Base-by-base conservation (phyloP, 139 green algal species). In the Chlorella vulgaris region DNA sequence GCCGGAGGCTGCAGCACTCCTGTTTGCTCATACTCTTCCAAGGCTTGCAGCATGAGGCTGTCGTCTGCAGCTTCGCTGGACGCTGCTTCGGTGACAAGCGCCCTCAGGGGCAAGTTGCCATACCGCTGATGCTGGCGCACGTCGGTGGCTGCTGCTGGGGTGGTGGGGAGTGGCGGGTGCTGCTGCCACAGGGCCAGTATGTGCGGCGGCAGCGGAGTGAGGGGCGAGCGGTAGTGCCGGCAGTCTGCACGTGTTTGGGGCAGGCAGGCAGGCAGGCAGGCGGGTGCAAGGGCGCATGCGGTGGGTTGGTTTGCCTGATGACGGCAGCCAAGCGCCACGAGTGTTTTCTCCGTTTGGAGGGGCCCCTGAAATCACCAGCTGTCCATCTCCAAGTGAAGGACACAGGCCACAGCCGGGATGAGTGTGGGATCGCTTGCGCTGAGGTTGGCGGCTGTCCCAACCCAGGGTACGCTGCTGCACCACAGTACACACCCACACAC, bases 241-340 rank as follows among this genome's bases (percentile, higher is more conserved):
- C 88, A 93, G 3, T 93, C 87, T n/a, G 86, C 82, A 67, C 85
- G 82, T 10, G 13, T 24, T 58, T 10, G 67, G 86, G 86, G 73
- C 85, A n/a, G n/a, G n/a, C n/a, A n/a, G n/a, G n/a, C n/a, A n/a
- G n/a, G n/a, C n/a, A n/a, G n/a, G n/a, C n/a, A n/a, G n/a, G n/a
- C n/a, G n/a, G n/a, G 89, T 36, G 38, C 28, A 4, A 24, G 2
- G 21, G 36, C 18, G 35, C 2, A 22, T 1, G 18, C n/a, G 38
- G 38, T n/a, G n/a, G n/a, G n/a, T n/a, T n/a, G n/a, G n/a, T n/a
- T n/a, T n/a, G n/a, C n/a, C n/a, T n/a, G n/a, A n/a, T n/a, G n/a
- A n/a, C n/a, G n/a, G n/a, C n/a, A n/a, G n/a, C n/a, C n/a, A n/a
- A n/a, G n/a, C n/a, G n/a, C n/a, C n/a, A n/a, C n/a, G n/a, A n/a